Base-by-base conservation (phyloP, 1,284 basidiomycete genomes). In the Melanopsichium pennsylvanicum region DNA sequence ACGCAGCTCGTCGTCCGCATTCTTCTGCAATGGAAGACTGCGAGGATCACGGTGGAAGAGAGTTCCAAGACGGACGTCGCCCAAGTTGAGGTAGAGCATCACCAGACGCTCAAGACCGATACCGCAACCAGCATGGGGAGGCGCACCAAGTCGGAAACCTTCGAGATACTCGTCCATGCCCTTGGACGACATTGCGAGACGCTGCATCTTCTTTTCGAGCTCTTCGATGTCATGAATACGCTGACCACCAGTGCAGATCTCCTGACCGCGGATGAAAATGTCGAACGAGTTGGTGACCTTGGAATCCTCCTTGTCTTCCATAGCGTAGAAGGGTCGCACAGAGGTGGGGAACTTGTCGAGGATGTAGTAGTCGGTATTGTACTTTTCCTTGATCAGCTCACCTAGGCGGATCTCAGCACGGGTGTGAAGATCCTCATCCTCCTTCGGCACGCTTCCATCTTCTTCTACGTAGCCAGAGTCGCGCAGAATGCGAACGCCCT, bases 361-460 rank as follows among this genome's bases (percentile, higher is more conserved):
- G 29, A 81, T 80, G 67, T 79, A 81, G 55, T 81, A 81, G 84
- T 98, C 95, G 49, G 92, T 97, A 74, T 92, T 88, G 82, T 93
- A 95, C 84, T 95, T 96, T 55, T 88, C 88, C 81, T 90, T 91
- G 76, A 97, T 88, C 47, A 97, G 84, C 47, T 88, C 85, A 25
- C 95, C 95, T 21, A 97, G 88, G 49, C 90, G 86, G 84, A 91
- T 94, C 84, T 98, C 95, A 78, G 93, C 92, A 72, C 90, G 88
- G 6, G 93, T 96, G 91, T 95, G 31, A 7, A 79, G 54, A 44
- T 79, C 76, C 37, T 79, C 75, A 40, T 74, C 70, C 55, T 67
- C 64, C 44, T 57, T 70, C 33, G 75, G 75, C 35, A 61, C n/a
- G 38, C 44, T 64, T 27, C 75, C 75, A 42, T 74, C 72, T 29